Base-by-base conservation (phyloP, 257 asterid genomes). In the Avicennia marina region DNA sequence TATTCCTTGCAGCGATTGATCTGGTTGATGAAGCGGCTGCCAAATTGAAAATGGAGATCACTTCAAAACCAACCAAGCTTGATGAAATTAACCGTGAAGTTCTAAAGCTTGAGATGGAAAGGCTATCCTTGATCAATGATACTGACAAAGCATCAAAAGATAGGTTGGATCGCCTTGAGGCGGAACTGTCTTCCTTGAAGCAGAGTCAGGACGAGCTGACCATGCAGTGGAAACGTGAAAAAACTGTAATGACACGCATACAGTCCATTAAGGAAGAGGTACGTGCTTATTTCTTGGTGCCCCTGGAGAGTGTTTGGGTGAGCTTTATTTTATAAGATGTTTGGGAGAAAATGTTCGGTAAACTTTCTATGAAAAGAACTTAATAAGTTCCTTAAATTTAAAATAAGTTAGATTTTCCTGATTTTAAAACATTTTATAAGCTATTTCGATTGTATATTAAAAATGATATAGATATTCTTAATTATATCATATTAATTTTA, bases 21-120 rank as follows among this genome's bases (percentile, higher is more conserved):
- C 75, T 89, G 44, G 97, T 89, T 13, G 97, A 89, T 53, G 97
- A 89, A 78, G 95, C 97, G 32, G 97, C 97, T 57, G 97, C 97
- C 42, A 89, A 86, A 67, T 68, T 89, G 79, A 89, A 89, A 78
- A 89, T 89, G 97, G 97, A 89, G 79, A 89, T 89, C 16, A 89
- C 97, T 51, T 89, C 95, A 56, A 89, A 89, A 65, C 97, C 97
- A 54, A 89, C 95, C 24, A 95, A 87, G 19, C 95, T 89, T 22
- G 95, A 89, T 68, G 97, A 89, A 67, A 82, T 89, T 53, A 73
- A 89, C 63, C 95, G 97, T 53, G 52, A 88, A 4, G 97, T 89
- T 60, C 73, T 89, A 60, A 89, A 89, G 62, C 78, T 89, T 47
- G 97, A 89, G 79, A 89, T 89, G 97, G 95, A 89, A 71, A 86